These are phyloP conservation scores for Alloteropsis semialata DNA, from an alignment of 176 grass and related monocot species.

Conservation along the genomic window DNA sequence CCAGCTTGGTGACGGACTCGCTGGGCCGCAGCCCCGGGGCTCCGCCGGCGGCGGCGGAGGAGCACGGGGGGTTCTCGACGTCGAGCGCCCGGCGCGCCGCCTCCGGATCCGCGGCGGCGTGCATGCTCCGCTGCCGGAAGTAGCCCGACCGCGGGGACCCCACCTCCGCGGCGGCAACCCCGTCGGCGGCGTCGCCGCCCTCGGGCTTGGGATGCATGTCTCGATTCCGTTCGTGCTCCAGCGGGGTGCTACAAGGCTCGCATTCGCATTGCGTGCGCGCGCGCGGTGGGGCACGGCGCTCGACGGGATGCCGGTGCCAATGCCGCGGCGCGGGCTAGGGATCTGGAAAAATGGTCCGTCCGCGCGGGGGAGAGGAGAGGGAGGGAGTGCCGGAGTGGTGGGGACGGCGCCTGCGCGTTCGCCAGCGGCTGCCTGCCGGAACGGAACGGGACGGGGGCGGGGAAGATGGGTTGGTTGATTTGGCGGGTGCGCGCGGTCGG, in stretches of 20 bases:
- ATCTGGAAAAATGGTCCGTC: not conserved
- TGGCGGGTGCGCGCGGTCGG: conserved; percentile 24
- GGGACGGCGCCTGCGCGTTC: conserved; percentile 13
- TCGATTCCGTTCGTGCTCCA: conserved; percentile 7
- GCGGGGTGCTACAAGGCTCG: not conserved
- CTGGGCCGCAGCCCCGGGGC: conserved; percentile 52
- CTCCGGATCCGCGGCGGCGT: conserved; percentile 38
- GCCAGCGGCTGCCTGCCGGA: conserved; percentile 15
- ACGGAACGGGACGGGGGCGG: not conserved
- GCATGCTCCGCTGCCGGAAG: conserved; percentile 73
- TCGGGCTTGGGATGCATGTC: conserved; percentile 42
- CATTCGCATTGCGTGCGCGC: conserved; percentile 36
- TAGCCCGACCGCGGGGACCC: conserved; percentile 52
- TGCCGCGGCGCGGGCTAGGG: not conserved
- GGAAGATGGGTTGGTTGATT: conserved; percentile 31
- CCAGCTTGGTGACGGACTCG: conserved; percentile 83
- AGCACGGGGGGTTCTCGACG: conserved; percentile 52
- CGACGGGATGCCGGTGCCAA: not conserved
- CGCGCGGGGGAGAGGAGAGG: not conserved
- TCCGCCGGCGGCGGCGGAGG: not conserved
- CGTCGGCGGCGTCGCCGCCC: conserved; percentile 21
- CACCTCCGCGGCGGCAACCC: conserved; percentile 26
- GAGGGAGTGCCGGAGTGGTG: not conserved
- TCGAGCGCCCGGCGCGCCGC: conserved; percentile 50
- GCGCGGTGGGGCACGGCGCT: not conserved